These are phyloP conservation scores for Aspergillus chevalieri DNA, from an alignment of 2,329 filamentous ascomycete genomes.

Conservation along the genomic window DNA sequence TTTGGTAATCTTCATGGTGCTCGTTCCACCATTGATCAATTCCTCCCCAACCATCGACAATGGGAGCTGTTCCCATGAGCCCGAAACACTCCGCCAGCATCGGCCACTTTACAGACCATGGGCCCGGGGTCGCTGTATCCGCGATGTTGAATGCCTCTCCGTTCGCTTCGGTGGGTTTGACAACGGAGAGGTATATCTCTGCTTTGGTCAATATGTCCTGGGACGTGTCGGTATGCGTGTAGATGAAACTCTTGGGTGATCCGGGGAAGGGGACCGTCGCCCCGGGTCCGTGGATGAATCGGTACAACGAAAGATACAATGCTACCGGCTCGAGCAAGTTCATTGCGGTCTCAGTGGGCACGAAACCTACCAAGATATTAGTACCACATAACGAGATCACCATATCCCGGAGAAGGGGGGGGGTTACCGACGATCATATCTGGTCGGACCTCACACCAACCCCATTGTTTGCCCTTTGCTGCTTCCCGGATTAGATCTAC, in stretches of 20 bases:
- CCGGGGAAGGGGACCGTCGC: slow-evolving; percentile 34
- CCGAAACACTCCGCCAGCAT: slow-evolving; percentile 16
- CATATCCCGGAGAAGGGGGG: not conserved
- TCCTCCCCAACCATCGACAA: slow-evolving; percentile 5
- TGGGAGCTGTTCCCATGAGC: slow-evolving; percentile 8
- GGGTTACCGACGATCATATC: slow-evolving; percentile 33
- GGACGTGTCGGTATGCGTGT: slow-evolving; percentile 30
- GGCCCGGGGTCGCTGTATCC: slow-evolving; percentile 11
- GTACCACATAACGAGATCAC: not conserved
- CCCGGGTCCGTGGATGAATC: slow-evolving; percentile 31
- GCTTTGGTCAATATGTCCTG: slow-evolving; percentile 26
- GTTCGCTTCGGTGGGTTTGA: slow-evolving; percentile 10
- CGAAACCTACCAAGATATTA: slow-evolving; percentile 28
- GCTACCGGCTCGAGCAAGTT: slow-evolving; percentile 37
- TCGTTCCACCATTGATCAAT: slow-evolving; percentile 16
- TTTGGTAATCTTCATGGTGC: slow-evolving; percentile 12
- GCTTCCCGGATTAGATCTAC: slow-evolving; percentile 34
- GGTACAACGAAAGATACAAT: slow-evolving; percentile 34
- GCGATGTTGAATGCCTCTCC: slow-evolving; percentile 20
- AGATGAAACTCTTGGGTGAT: slow-evolving; percentile 26
- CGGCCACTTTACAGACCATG: slow-evolving; percentile 16
- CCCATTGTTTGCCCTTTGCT: slow-evolving; percentile 36
- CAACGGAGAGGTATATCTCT: slow-evolving; percentile 20
- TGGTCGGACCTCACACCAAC: slow-evolving; percentile 41
- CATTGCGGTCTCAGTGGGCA: slow-evolving; percentile 41